Conservation (phyloP, 768 basidiomycete species). For the Mycena indigotica region DNA sequence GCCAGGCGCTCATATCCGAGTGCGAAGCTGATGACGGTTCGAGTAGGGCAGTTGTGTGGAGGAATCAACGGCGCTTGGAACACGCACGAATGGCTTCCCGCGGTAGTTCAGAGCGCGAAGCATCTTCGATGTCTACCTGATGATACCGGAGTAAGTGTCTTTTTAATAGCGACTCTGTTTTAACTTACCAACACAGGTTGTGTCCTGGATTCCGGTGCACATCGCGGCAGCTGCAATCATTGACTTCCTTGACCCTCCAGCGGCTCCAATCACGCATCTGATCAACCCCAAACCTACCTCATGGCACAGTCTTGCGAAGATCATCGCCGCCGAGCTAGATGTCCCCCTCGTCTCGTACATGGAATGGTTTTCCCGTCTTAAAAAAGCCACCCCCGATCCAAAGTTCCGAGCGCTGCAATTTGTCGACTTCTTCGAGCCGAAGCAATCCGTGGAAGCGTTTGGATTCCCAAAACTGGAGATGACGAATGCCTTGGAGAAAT, state of each 20-base stretch:
- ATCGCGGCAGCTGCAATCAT: slow-evolving; percentile 33
- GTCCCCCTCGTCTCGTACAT: slow-evolving; percentile 34
- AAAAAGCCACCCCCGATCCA: slow-evolving; percentile 7
- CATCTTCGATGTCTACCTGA: slow-evolving; percentile 11
- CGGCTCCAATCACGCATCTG: slow-evolving; percentile 25
- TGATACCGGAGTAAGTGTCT: slow-evolving; percentile 5
- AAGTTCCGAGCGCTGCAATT: background rate
- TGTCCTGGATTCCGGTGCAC: slow-evolving; percentile 12
- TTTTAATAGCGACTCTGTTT: background rate
- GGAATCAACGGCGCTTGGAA: slow-evolving; percentile 5
- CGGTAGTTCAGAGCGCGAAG: background rate
- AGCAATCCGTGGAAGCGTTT: background rate
- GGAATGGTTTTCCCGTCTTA: slow-evolving; percentile 33
- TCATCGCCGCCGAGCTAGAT: slow-evolving; percentile 22
- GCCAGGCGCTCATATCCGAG: too few species aligned
- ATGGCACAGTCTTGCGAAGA: slow-evolving; percentile 24
- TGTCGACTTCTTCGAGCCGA: slow-evolving; percentile 3
- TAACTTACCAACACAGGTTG: background rate
- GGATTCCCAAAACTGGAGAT: slow-evolving; percentile 5
- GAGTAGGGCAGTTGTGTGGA: slow-evolving; percentile 9
- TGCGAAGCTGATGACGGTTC: too few species aligned
- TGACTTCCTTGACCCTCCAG: slow-evolving; percentile 24
- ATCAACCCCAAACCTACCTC: slow-evolving; percentile 34
- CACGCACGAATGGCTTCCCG: slow-evolving; percentile 5
- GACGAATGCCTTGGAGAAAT: background rate